A percentile compares a stretch with the other conserved stretches of the same genome.
Evolutionary conservation across 306 rosid genomes (phyloP).

Genomic region (Oemleria cerasiformis): DNA sequence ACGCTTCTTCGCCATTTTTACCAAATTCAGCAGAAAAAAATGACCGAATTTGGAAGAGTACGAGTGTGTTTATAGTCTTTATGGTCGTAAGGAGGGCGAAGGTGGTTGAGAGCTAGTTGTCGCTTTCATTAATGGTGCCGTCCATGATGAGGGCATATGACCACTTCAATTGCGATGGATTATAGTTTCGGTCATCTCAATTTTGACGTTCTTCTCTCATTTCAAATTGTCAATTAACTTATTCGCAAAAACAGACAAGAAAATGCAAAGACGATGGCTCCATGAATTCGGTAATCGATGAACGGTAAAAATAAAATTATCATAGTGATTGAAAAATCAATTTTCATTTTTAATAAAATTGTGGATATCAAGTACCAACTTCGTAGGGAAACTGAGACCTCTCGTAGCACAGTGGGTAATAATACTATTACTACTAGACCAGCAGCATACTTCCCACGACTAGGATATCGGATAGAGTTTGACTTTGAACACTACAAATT

Average conservation of each 20-base stretch:
- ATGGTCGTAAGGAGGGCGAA: background rate
- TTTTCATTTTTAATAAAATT: too few relatives aligned
- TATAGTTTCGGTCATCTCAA: background rate
- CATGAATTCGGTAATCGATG: background rate
- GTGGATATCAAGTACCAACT: too few relatives aligned
- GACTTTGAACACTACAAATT: too few relatives aligned
- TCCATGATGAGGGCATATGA: background rate
- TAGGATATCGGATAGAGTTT: too few relatives aligned
- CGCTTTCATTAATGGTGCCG: background rate
- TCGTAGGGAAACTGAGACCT: too few relatives aligned
- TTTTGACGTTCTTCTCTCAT: background rate
- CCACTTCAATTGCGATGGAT: background rate
- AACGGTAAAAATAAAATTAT: too few relatives aligned
- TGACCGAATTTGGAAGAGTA: background rate
- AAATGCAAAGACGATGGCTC: background rate
- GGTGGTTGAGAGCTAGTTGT: background rate
- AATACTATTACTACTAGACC: too few relatives aligned
- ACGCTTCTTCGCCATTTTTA: slow-evolving; percentile 64
- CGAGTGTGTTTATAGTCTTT: background rate
- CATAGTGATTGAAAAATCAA: too few relatives aligned
- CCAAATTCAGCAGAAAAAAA: background rate
- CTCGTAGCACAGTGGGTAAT: too few relatives aligned
- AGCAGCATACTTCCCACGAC: too few relatives aligned
- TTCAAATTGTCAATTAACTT: background rate
- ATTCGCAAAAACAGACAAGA: background rate